These are phyloP conservation scores for Microcyclosporella mali DNA, from an alignment of 2,329 filamentous ascomycete species.

Conservation along the genomic window DNA sequence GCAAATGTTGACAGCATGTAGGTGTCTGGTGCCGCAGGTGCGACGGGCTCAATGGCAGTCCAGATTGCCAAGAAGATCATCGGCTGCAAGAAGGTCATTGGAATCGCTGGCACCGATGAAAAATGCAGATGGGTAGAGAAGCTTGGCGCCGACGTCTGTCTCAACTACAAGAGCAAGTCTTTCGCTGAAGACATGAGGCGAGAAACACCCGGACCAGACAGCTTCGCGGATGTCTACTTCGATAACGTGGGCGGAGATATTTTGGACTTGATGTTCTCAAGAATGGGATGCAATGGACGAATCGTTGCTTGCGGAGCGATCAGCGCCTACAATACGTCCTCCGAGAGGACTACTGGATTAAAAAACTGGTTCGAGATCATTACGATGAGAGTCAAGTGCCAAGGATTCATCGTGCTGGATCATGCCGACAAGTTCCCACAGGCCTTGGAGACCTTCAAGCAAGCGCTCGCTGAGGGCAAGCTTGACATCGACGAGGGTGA, in stretches of 20 bases:
- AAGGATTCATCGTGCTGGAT: slow-evolving; percentile 33
- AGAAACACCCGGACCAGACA: slow-evolving; percentile 34
- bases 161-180: slow-evolving; percentile 49
- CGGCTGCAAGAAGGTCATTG: slow-evolving; percentile 39
- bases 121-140: slow-evolving; percentile 49
- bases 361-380: slow-evolving; percentile 36
- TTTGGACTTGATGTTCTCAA: slow-evolving; percentile 57
- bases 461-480: slow-evolving; percentile 41
- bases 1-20: too few species aligned
- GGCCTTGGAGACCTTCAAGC: slow-evolving; percentile 22
- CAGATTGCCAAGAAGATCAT: slow-evolving; percentile 50
- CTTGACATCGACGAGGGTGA: slow-evolving; percentile 42
- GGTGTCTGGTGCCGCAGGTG: slow-evolving; percentile 44
- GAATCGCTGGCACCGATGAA: slow-evolving; percentile 47
- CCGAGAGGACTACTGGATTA: slow-evolving; percentile 32
- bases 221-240: slow-evolving; percentile 59
- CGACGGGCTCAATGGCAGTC: slow-evolving; percentile 45
- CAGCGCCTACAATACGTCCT: slow-evolving; percentile 58
- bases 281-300: slow-evolving; percentile 57
- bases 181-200: slow-evolving; percentile 44
- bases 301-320: slow-evolving; percentile 67
- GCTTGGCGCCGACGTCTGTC: slow-evolving; percentile 45
- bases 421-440: slow-evolving; percentile 21
- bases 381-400: slow-evolving; percentile 29
- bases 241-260: slow-evolving; percentile 71